Conservation (phyloP, 306 rosid species). For the Luffa aegyptiaca region DNA sequence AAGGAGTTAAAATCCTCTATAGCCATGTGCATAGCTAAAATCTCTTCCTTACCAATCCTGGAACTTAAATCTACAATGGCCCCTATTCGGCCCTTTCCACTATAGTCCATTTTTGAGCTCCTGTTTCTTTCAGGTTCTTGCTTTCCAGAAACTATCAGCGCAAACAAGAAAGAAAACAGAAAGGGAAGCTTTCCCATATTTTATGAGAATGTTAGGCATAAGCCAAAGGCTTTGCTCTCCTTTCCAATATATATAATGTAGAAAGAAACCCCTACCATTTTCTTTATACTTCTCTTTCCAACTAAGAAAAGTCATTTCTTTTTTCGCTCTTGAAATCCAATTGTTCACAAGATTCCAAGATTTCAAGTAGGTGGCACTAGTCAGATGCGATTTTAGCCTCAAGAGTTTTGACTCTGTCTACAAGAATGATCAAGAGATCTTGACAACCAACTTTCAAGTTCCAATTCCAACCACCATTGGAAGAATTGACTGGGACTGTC, state of each 20-base stretch:
- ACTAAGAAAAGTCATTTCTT: not conserved
- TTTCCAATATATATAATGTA: not conserved
- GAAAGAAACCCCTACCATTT: not conserved
- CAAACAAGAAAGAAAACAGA: constrained; percentile 5
- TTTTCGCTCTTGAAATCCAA: not conserved
- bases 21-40: constrained; percentile 40
- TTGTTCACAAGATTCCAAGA: not conserved
- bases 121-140: not conserved
- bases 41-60: constrained; percentile 37
- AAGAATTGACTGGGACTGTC: not conserved
- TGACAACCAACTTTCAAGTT: not conserved
- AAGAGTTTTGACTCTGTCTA: not conserved
- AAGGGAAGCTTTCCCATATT: not conserved
- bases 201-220: not conserved
- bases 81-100: constrained; percentile 13
- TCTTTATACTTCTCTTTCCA: not conserved
- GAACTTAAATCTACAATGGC: constrained; percentile 24
- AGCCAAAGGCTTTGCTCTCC: not conserved
- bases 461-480: not conserved
- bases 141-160: not conserved
- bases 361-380: not conserved
- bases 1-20: constrained; percentile 17
- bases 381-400: not conserved
- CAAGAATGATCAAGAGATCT: not conserved
- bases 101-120: not conserved